Evolutionary conservation across 2,329 filamentous ascomycete genomes (phyloP), one percentile per base, ranked within the genome.

Genomic region (Penicillium sp.): DNA sequence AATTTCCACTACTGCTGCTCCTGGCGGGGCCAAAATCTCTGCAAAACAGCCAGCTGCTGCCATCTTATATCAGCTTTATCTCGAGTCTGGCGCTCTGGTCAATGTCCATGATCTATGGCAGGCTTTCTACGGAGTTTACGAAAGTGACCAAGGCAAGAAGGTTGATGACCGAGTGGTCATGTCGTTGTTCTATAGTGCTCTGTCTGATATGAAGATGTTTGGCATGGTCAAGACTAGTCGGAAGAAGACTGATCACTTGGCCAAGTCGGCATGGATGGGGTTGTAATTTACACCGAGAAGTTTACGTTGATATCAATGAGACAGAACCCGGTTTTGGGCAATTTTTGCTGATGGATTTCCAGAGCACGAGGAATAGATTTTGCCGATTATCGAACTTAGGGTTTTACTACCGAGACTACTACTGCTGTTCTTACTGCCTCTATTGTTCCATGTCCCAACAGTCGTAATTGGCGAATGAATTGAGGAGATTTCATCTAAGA

Each of bases 221-320:
- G 94, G 94, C 7, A 88, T 97, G 75, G 82, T 97, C 58, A 97
- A 94, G 77, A 82, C 83, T 58, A 97, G 89, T 68, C 89, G 88
- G 75, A 96, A 92, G 80, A 96, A 96, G 80, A 85, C 87, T 23
- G 94, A 97, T 71, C 93, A 97, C 75, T 79, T 97, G 63, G 87
- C 90, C 37, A 97, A 97, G 78, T 81, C 92, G 33, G 77, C 81
- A 49, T 90, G 87, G 85, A 92, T 89, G 71, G 94, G 93, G 1
- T 50, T 75, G 37, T 75, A 68, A 50, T 51, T 58, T 54, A 52
- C 48, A 52, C 43, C 49, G 51, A 37, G 49, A 15, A 15, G 6
- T 31, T 15, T 31, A 31, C 44, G 53, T 45, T 9, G 20, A 14
- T 27, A 49, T 15, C 23, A 31, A 54, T 25, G 23, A 20, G 15